Percentiles rank a stretch among this genome's conserved stretches.
Conservation (phyloP, 768 basidiomycete species). For the Psilocybe cubensis region DNA sequence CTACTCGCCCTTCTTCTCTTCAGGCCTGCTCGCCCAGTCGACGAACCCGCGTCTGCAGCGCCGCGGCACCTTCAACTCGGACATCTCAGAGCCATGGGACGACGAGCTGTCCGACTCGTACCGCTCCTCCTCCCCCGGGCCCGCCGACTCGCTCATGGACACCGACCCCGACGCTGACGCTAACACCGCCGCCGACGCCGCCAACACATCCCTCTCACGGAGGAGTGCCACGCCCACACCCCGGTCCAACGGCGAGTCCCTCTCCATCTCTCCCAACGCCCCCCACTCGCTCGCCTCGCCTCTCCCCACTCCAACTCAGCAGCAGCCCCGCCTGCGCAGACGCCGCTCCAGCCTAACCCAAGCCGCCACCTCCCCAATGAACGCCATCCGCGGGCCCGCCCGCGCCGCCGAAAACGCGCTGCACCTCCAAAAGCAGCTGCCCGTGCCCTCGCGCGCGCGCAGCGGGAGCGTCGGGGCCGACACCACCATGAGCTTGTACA, state of each 20-base stretch:
- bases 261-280: slow-evolving; percentile 17
- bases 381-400: slow-evolving; percentile 58
- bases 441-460: slow-evolving; percentile 44
- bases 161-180: slow-evolving; percentile 23
- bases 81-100: slow-evolving; percentile 17
- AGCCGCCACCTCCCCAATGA: slow-evolving; percentile 51
- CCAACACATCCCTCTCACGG: slow-evolving; percentile 12
- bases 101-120: slow-evolving; percentile 24
- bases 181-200: too few relatives aligned
- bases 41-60: slow-evolving; percentile 18
- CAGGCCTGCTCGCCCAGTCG: slow-evolving; percentile 64
- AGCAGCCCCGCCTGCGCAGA: slow-evolving; percentile 50
- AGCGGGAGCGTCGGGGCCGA: slow-evolving; percentile 46
- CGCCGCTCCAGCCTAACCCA: slow-evolving; percentile 68
- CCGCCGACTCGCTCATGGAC: slow-evolving; percentile 22
- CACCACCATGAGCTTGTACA: slow-evolving; percentile 3
- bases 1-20: slow-evolving; percentile 74
- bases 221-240: slow-evolving; percentile 32
- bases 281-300: slow-evolving; percentile 11
- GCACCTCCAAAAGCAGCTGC: slow-evolving; percentile 50
- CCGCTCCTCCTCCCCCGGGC: slow-evolving; percentile 12
- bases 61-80: slow-evolving; percentile 21
- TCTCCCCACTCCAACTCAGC: not conserved
- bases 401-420: slow-evolving; percentile 53
- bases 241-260: slow-evolving; percentile 19